Percentiles rank a stretch among this genome's conserved stretches.
Conservation (phyloP, 2,329 filamentous ascomycete genomes). For the Pyricularia pennisetigena region DNA sequence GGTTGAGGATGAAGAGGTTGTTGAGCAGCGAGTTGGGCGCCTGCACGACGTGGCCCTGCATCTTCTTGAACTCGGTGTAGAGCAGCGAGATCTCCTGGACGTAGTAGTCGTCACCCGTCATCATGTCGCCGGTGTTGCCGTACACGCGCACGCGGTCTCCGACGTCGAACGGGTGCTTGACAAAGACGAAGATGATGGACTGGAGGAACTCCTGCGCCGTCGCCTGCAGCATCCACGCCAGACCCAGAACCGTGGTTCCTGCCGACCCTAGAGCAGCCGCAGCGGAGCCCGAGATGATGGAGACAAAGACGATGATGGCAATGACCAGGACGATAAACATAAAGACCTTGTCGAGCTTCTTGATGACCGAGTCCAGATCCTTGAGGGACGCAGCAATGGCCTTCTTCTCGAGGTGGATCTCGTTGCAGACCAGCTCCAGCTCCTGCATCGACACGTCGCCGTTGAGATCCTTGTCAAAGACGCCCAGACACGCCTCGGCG, state of each 20-base stretch:
- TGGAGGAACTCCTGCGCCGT: conserved; percentile 93
- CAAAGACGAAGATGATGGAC: conserved; percentile 89
- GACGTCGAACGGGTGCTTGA: conserved; percentile 96
- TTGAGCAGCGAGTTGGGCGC: conserved; percentile 93
- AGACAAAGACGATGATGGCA: conserved; percentile 76
- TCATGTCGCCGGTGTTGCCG: conserved; percentile 70
- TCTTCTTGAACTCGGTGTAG: conserved; percentile 97
- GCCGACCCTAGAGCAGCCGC: conserved; percentile 83
- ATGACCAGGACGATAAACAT: conserved; percentile 78
- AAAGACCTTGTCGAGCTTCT: conserved; percentile 82
- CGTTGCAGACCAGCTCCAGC: conserved; percentile 83
- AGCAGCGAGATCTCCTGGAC: conserved; percentile 89
- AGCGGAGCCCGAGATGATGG: conserved; percentile 82
- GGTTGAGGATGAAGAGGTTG: conserved; percentile 88
- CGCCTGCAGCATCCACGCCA: conserved; percentile 87
- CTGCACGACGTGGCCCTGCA: conserved; percentile 93
- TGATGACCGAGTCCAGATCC: conserved; percentile 87
- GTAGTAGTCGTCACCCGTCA: conserved; percentile 86
- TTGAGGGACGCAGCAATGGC: conserved; percentile 91
- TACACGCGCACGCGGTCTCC: conserved; percentile 89
- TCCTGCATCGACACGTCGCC: conserved; percentile 95
- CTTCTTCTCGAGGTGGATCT: conserved; percentile 90
- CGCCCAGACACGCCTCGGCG: conserved; percentile 76
- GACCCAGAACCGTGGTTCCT: conserved; percentile 75
- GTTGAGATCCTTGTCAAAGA: conserved; percentile 96